A percentile compares a stretch with the other conserved stretches of the same genome.
phyloP scores from a whole-genome alignment of 139 green algal species.

The Chlamydomonas schloesseri region DNA sequence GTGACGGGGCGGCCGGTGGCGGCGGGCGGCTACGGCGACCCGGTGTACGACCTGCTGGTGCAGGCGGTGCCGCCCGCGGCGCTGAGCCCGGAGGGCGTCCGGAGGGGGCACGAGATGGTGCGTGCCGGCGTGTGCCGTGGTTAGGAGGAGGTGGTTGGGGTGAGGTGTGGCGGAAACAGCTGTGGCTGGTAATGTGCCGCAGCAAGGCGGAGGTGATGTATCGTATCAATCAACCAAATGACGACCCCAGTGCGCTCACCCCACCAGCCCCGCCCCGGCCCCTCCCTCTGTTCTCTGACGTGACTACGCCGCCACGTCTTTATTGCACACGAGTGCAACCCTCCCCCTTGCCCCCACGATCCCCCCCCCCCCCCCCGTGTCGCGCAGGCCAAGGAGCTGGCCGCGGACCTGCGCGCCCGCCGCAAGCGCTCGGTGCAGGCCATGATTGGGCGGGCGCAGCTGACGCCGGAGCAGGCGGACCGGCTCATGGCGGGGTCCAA shows the following conservation, averaged over 20 bases:
- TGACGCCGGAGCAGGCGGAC: slow-evolving; percentile 62
- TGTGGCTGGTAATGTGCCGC: too few species aligned
- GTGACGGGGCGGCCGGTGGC: slow-evolving; percentile 51
- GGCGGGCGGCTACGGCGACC: slow-evolving; percentile 39
- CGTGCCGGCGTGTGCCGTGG: too few species aligned
- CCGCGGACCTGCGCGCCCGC: slow-evolving; percentile 41
- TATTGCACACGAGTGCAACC: too few species aligned
- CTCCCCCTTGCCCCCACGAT: too few species aligned
- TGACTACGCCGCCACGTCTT: too few species aligned
- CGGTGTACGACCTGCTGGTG: slow-evolving; percentile 55
- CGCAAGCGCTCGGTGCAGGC: slow-evolving; percentile 56
- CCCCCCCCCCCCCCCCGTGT: background rate
- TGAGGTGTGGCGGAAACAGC: too few species aligned
- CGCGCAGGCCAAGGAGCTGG: slow-evolving; percentile 57
- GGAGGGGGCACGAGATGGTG: slow-evolving; percentile 34
- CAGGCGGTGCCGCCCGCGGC: slow-evolving; percentile 57
- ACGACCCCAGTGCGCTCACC: too few species aligned
- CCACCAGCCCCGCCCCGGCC: too few species aligned
- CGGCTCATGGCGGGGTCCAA: slow-evolving; percentile 54
- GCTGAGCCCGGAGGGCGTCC: slow-evolving; percentile 58
- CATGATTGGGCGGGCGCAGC: slow-evolving; percentile 55
- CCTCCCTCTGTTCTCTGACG: too few species aligned
- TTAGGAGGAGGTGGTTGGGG: too few species aligned
- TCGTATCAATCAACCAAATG: too few species aligned
- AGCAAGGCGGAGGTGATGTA: too few species aligned